Evolutionary conservation across 129 eudicot genomes (phyloP), one percentile per base, ranked within the genome.

Genomic region (Flaveria brownii): DNA sequence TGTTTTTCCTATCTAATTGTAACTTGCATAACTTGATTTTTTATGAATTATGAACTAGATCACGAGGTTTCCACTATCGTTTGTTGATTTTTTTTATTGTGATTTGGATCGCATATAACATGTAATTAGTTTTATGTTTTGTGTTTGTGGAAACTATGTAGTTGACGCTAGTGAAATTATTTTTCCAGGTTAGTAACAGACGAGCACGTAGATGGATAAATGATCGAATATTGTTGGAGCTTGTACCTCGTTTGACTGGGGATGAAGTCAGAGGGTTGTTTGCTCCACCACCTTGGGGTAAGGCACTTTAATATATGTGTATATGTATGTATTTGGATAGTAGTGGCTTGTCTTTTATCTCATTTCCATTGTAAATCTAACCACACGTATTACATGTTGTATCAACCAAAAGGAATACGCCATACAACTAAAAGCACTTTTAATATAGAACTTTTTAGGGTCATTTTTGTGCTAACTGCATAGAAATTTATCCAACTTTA

Each of bases 221-320:
- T 84, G 97, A 93, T 74, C 95, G 98, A 1, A 65, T 93, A 33
- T 67, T 93, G 70, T 82, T 90, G 86, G 98, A 93, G 78, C 98
- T 93, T 73, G 98, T 93, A 65, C 98, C 98, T 56, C 95, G 95
- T 73, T 71, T 93, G 74, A 78, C 90, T 74, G 96, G 91, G 13
- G 92, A 93, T 70, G 98, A 93, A 80, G 88, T 93, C 20, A 85
- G 92, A 66, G 98, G 98, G 75, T 82, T 93, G 85, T 93, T 93
- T 88, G 96, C 98, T 76, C 98, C 98, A 56, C 98, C 98, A 12
- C 98, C 98, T 17, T 93, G 82, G 82, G 98, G 98, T 90, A 85
- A 78, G 81, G 11, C 55, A 73, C 30, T 42, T 70, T 13, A 3
- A 50, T 63, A 18, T 45, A 46, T 15, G 61, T 54, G 30, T 20